Base-by-base conservation (phyloP, 306 rosid species). In the Prunus armeniaca region DNA sequence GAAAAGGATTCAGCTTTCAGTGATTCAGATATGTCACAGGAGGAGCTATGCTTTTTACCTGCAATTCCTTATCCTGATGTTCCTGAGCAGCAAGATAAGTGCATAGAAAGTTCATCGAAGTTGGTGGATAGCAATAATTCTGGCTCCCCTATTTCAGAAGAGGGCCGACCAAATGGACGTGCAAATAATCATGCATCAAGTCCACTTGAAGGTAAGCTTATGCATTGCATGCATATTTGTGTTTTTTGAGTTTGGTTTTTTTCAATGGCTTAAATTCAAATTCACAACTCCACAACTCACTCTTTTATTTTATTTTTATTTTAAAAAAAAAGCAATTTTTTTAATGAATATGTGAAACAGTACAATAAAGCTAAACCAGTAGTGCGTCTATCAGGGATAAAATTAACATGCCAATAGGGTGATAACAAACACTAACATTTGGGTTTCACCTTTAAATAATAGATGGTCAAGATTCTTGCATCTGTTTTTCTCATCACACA, bases 91-190 rank as follows among this genome's bases (percentile, higher is more conserved):
- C 96, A 81, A 65, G 93, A 91, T 52, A 95, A 87, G 86, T 76
- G 87, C 52, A 15, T 88, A 8, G 97, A 95, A 76, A 88, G 91
- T 82, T 88, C 89, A 55, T 89, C 96, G 0, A 92, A 95, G 87
- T 58, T 86, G 77, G 73, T 78, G 67, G 97, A 95, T 68, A 89
- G 91, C 74, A 91, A 90, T 84, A 89, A 92, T 80, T 85, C 97
- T 34, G 99, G 85, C 76, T 95, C 99, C 73, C 96, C 99, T 38
- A 86, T 89, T 83, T 95, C 99, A 32, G 98, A 92, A 81, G 99
- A 92, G 72, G 88, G 86, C 71, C 91, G 86, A 79, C 87, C 89
- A 54, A 95, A 91, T 87, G 97, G 92, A n/a, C 89, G 81, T 67
- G 55, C 80, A 58, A 65, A 70, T 78, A 89, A 87, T 81, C 89